phyloP scores from a whole-genome alignment of 805 yeast species.

The Tetrapisispora arboricola region DNA sequence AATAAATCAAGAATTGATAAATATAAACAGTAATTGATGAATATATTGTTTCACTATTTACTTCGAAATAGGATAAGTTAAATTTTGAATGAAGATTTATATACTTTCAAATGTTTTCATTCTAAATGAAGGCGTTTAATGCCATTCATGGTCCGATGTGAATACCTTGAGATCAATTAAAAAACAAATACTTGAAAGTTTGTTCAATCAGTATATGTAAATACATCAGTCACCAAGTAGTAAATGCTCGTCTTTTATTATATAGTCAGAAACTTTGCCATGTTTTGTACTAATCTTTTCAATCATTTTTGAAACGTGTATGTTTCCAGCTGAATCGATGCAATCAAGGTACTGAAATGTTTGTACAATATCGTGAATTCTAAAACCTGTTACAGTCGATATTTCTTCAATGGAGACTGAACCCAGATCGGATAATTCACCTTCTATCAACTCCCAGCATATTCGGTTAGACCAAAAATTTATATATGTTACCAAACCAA shows the following conservation, averaged over 20 bases:
- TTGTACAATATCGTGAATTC: slow-evolving; percentile 50
- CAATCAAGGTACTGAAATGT: slow-evolving; percentile 49
- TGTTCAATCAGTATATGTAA: too few relatives aligned
- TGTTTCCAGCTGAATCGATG: slow-evolving; percentile 19
- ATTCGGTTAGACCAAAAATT: slow-evolving; percentile 62
- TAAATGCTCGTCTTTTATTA: slow-evolving; percentile 20
- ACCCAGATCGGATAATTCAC: slow-evolving; percentile 26
- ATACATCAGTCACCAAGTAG: slow-evolving; percentile 15
- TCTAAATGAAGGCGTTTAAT: too few relatives aligned
- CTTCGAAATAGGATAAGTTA: too few relatives aligned
- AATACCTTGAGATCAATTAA: too few relatives aligned
- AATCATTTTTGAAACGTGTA: background rate
- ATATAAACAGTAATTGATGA: too few relatives aligned
- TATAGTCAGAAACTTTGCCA: slow-evolving; percentile 4
- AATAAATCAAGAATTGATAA: too few relatives aligned
- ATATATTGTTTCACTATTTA: too few relatives aligned
- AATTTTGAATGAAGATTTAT: too few relatives aligned
- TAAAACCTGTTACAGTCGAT: slow-evolving; percentile 49
- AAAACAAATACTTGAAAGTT: too few relatives aligned
- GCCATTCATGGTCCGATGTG: too few relatives aligned
- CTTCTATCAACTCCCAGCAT: slow-evolving; percentile 35
- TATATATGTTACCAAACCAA: slow-evolving; percentile 65
- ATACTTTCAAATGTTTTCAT: too few relatives aligned
- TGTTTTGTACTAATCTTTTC: background rate
- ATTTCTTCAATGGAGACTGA: slow-evolving; percentile 38